Evolutionary conservation across 2,329 filamentous ascomycete species (phyloP).

Genomic region (Aspergillus sp.): DNA sequence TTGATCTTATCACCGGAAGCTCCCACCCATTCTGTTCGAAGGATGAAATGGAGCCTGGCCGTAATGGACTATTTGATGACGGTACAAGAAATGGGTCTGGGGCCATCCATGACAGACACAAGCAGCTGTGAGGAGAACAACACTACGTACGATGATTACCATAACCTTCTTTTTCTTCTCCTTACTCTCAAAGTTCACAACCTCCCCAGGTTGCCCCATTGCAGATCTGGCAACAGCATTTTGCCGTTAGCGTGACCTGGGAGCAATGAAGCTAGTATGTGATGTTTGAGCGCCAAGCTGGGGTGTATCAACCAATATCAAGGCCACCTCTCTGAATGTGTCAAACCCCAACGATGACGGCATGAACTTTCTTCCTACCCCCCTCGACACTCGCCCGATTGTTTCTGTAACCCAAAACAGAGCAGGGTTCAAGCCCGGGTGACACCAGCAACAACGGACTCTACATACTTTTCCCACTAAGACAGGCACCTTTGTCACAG

Average conservation of each 20-base stretch:
- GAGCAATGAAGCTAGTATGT: conserved; percentile 2
- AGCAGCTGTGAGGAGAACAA: not conserved
- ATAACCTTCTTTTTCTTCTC: not conserved
- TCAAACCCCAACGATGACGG: not conserved
- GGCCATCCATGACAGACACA: not conserved
- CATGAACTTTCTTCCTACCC: not conserved
- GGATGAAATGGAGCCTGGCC: not conserved
- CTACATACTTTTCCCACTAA: not conserved
- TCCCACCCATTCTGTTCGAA: not conserved
- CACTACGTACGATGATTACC: not conserved
- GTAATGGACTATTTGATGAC: no score
- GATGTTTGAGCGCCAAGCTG: conserved; percentile 4
- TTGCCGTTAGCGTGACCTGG: conserved; percentile 11
- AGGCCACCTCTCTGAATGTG: not conserved
- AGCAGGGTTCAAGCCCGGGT: not conserved
- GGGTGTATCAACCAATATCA: conserved; percentile 3
- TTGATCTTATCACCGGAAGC: not conserved
- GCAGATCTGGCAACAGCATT: conserved; percentile 14
- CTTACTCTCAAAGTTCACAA: not conserved
- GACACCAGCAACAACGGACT: not conserved
- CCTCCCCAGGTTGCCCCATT: not conserved
- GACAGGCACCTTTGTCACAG: not conserved
- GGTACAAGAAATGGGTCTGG: not conserved
- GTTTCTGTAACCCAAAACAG: not conserved
- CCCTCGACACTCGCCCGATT: no score